Percentiles rank a stretch among this genome's conserved stretches.
Conservation (phyloP, 2,329 filamentous ascomycete genomes). For the Blastomyces percursus region DNA sequence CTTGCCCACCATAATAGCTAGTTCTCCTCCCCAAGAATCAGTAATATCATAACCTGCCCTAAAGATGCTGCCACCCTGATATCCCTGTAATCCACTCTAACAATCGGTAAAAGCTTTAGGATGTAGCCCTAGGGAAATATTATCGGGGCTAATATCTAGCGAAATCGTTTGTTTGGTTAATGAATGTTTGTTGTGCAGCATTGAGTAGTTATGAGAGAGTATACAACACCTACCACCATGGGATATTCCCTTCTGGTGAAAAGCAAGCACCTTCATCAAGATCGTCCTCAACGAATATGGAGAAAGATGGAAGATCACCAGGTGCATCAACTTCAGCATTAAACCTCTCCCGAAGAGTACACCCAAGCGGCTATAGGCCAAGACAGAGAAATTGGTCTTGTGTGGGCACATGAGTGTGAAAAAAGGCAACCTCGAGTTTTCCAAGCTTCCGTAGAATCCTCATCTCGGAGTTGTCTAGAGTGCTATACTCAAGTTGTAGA, state of each 20-base stretch:
- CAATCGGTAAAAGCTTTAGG: conserved; percentile 8
- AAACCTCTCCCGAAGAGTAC: conserved; percentile 1
- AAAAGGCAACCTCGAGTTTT: conserved; percentile 10
- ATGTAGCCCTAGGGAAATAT: conserved; percentile 7
- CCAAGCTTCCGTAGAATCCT: conserved; percentile 9
- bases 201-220: background rate
- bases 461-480: conserved; percentile 10
- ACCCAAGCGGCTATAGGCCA: conserved; percentile 9
- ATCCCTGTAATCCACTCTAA: too few relatives aligned
- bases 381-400: conserved; percentile 10
- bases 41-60: too few relatives aligned
- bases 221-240: conserved; percentile 11
- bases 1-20: too few relatives aligned
- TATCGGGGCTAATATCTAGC: conserved; percentile 8
- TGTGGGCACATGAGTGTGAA: conserved; percentile 7
- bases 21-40: too few relatives aligned
- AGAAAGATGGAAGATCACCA: background rate
- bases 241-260: conserved; percentile 8
- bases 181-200: background rate
- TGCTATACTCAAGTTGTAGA: conserved; percentile 7
- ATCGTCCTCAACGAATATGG: conserved; percentile 7
- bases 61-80: too few relatives aligned
- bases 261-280: conserved; percentile 6
- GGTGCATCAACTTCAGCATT: background rate
- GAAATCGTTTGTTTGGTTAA: conserved; percentile 3